Conservation (phyloP, 2,329 filamentous ascomycete genomes). For the Arthrobotrys iridis region DNA sequence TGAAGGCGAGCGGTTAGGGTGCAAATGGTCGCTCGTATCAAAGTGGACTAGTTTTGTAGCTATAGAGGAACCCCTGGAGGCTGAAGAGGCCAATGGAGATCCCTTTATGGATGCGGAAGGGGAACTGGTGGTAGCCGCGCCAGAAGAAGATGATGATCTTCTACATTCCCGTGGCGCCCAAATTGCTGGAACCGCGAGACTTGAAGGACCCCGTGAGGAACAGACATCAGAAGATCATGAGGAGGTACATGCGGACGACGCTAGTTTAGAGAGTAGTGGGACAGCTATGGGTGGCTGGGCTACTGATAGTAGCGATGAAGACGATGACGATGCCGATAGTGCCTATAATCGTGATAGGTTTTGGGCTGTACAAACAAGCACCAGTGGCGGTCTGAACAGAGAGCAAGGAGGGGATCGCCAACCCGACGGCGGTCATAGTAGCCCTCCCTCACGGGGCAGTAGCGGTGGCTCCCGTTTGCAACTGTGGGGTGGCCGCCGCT, state of each 20-base stretch:
- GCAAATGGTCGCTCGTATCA: conserved; percentile 27
- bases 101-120: background rate
- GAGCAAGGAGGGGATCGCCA: background rate
- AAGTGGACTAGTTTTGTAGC: conserved; percentile 27
- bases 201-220: background rate
- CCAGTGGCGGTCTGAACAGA: background rate
- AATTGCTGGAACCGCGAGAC: background rate
- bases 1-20: conserved; percentile 26
- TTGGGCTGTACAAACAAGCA: too few species aligned
- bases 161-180: background rate
- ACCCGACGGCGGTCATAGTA: too few species aligned
- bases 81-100: background rate
- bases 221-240: background rate
- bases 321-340: background rate
- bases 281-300: background rate
- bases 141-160: conserved; percentile 1
- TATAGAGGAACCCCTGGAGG: background rate
- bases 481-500: too few species aligned
- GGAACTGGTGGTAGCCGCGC: background rate
- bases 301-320: background rate
- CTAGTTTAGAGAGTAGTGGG: background rate
- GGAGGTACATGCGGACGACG: too few species aligned
- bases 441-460: too few species aligned
- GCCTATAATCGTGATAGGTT: too few species aligned
- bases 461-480: too few species aligned